These are phyloP conservation scores for Butyriboletus loyo DNA, from an alignment of 768 basidiomycete genomes.

Conservation along the genomic window DNA sequence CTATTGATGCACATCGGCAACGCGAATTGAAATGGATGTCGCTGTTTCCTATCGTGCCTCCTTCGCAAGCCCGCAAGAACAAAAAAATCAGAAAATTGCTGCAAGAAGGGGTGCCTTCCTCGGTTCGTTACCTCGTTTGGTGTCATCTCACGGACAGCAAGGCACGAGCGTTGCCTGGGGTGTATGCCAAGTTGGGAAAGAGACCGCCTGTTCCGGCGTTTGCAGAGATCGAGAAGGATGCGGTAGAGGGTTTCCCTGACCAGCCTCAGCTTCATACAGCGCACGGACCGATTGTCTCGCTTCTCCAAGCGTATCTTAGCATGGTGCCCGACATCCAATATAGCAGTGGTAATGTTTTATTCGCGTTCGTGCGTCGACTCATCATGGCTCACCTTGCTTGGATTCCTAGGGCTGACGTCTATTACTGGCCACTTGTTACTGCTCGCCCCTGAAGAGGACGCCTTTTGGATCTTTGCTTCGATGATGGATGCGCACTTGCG, in stretches of 20 bases:
- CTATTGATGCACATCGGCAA: conserved; percentile 62
- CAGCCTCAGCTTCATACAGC: conserved; percentile 57
- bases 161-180: conserved; percentile 61
- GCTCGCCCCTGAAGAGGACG: conserved; percentile 82
- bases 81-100: conserved; percentile 77
- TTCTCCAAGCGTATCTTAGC: conserved; percentile 70
- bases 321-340: conserved; percentile 87
- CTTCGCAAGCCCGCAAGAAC: conserved; percentile 67
- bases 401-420: conserved; percentile 54
- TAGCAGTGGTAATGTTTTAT: conserved; percentile 45
- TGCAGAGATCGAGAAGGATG: conserved; percentile 59
- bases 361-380: background rate
- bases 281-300: conserved; percentile 51
- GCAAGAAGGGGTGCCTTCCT: conserved; percentile 77
- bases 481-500: conserved; percentile 85
- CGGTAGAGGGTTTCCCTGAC: conserved; percentile 49
- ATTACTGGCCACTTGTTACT: conserved; percentile 71
- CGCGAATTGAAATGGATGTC: conserved; percentile 78
- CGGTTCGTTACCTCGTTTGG: conserved; percentile 85
- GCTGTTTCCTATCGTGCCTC: conserved; percentile 50
- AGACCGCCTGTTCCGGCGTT: conserved; percentile 50
- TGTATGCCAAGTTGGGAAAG: conserved; percentile 62
- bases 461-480: conserved; percentile 87
- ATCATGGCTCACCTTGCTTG: background rate
- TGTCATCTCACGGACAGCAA: conserved; percentile 75